A percentile compares a stretch with the other conserved stretches of the same genome.
phyloP scores from a whole-genome alignment of 306 rosid genomes.

The Rosa persica region DNA sequence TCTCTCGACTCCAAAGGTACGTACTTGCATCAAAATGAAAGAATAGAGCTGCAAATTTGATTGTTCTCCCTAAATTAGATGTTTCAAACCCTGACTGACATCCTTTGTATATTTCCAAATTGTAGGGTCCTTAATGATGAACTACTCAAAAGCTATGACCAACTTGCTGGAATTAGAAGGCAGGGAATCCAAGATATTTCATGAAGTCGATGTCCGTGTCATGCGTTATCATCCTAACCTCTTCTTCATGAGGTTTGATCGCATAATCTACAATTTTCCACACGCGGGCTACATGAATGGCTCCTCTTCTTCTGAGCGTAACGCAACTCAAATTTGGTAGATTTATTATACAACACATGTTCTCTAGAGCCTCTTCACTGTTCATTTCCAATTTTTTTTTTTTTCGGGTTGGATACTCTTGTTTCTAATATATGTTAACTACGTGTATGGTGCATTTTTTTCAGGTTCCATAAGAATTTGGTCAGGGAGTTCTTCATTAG shows the following conservation, averaged over 20 bases:
- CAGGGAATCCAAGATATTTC: neutral
- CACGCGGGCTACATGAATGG: slow-evolving; percentile 14
- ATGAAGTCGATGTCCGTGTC: neutral
- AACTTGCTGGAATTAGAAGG: neutral
- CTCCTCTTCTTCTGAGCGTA: neutral
- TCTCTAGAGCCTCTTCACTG: neutral
- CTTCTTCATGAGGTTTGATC: neutral
- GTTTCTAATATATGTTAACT: neutral
- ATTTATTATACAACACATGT: neutral
- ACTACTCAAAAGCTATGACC: neutral
- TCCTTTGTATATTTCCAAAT: neutral
- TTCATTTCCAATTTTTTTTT: neutral
- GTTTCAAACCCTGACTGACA: neutral
- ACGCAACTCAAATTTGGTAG: neutral
- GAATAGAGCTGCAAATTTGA: neutral
- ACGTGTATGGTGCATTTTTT: neutral
- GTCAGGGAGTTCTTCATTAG: slow-evolving; percentile 29
- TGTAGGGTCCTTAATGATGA: neutral
- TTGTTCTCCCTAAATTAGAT: neutral
- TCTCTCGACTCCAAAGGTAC: slow-evolving; percentile 18
- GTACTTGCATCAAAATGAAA: neutral
- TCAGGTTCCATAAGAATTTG: slow-evolving; percentile 29
- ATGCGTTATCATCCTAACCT: neutral
- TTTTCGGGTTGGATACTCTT: neutral
- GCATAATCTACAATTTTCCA: slow-evolving; percentile 23